A percentile compares a stretch with the other conserved stretches of the same genome.
Conservation (phyloP, 164 flowering plant species). For the Vitis labrusca region DNA sequence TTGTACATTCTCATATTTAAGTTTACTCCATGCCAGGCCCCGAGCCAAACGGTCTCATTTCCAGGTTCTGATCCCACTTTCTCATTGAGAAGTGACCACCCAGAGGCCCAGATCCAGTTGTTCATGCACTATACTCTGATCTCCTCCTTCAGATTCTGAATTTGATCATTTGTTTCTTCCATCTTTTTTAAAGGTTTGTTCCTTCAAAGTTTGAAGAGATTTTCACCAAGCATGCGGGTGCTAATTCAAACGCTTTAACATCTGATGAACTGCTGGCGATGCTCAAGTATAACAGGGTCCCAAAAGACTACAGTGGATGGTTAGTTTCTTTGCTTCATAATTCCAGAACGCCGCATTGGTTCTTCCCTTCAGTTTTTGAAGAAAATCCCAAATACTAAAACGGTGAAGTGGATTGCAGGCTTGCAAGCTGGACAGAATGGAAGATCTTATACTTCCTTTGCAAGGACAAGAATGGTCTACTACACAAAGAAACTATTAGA, state of each 20-base stretch:
- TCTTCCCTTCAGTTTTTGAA: too few species aligned
- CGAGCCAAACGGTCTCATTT: too few species aligned
- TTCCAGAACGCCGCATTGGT: neutral
- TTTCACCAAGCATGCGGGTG: constrained; percentile 57
- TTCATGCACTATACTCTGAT: too few species aligned
- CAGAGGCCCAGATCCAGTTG: too few species aligned
- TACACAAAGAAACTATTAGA: constrained; percentile 58
- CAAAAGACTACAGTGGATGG: constrained; percentile 72
- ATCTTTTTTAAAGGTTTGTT: constrained; percentile 44
- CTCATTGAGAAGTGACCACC: too few species aligned
- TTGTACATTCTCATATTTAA: too few species aligned
- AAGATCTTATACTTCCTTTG: constrained; percentile 49
- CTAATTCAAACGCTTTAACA: constrained; percentile 56
- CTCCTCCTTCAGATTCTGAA: too few species aligned
- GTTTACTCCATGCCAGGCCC: too few species aligned
- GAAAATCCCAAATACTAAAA: neutral
- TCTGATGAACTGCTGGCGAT: constrained; percentile 52
- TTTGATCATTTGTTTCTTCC: neutral
- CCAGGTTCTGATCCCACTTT: too few species aligned
- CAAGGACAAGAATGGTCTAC: constrained; percentile 65
- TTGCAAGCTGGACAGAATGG: constrained; percentile 64
- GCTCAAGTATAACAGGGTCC: constrained; percentile 72
- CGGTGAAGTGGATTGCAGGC: constrained; percentile 32
- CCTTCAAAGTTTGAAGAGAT: constrained; percentile 69
- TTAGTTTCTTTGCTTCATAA: constrained; percentile 19